Evolutionary conservation across 2,329 filamentous ascomycete species (phyloP).

Genomic region (Fusarium neocosmosporiellum): DNA sequence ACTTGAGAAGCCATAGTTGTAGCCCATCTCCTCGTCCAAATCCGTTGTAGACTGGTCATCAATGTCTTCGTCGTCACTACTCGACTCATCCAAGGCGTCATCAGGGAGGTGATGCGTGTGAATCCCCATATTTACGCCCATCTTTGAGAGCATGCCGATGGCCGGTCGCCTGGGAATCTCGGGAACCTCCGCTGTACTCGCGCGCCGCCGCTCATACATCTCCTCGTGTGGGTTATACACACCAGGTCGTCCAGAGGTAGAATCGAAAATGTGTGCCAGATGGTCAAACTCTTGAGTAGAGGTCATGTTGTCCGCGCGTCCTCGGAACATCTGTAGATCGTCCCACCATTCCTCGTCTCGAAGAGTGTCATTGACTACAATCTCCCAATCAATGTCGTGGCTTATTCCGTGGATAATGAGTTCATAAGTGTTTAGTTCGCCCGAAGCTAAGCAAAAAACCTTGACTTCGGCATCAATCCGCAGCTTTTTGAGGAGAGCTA

Average conservation of each 20-base stretch:
- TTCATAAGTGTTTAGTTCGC: constrained; percentile 78
- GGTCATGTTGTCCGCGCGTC: constrained; percentile 52
- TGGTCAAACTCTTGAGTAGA: constrained; percentile 57
- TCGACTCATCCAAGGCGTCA: constrained; percentile 63
- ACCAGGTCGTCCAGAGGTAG: constrained; percentile 55
- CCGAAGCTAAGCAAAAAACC: constrained; percentile 85
- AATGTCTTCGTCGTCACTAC: constrained; percentile 46
- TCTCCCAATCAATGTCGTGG: constrained; percentile 65
- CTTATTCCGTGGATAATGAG: constrained; percentile 78
- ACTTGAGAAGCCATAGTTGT: constrained; percentile 22
- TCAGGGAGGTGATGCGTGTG: constrained; percentile 78
- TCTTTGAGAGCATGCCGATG: constrained; percentile 60
- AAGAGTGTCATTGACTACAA: constrained; percentile 73
- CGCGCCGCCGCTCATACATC: constrained; percentile 47
- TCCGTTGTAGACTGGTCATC: constrained; percentile 48
- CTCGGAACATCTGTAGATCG: constrained; percentile 71
- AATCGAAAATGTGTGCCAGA: constrained; percentile 57
- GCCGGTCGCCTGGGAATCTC: constrained; percentile 72
- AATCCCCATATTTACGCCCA: constrained; percentile 78
- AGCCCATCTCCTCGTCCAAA: constrained; percentile 45
- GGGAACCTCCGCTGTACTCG: constrained; percentile 68
- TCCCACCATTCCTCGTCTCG: constrained; percentile 86
- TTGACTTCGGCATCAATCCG: constrained; percentile 82
- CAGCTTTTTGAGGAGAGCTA: constrained; percentile 80
- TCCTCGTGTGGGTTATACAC: constrained; percentile 57